Conservation (phyloP, 176 grass and related monocot species). For the Aegilops longissima region DNA sequence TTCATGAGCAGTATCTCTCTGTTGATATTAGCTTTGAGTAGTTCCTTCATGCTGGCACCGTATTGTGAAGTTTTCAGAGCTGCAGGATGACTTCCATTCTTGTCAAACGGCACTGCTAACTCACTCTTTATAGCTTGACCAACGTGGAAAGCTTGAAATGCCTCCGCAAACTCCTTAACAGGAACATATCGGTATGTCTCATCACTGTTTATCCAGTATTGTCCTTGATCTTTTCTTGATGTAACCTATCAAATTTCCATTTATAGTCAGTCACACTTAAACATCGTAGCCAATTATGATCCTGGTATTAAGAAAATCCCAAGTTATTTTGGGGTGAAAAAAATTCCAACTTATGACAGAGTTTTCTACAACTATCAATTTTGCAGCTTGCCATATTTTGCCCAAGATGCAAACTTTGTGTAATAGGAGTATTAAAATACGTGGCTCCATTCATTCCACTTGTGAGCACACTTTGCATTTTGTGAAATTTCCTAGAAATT, state of each 20-base stretch:
- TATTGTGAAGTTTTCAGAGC: constrained; percentile 63
- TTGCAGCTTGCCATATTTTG: not conserved
- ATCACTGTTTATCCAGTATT: constrained; percentile 68
- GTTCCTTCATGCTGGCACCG: constrained; percentile 56
- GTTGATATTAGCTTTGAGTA: constrained; percentile 62
- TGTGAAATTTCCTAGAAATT: not conserved
- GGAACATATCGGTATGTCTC: constrained; percentile 61
- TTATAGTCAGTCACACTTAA: not conserved
- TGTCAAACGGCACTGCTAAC: constrained; percentile 59
- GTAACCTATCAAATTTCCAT: constrained; percentile 50
- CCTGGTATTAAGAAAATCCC: not conserved
- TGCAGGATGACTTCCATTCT: constrained; percentile 60
- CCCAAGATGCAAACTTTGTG: not conserved
- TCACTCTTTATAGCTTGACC: constrained; percentile 45
- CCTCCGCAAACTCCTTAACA: constrained; percentile 67
- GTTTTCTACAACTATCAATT: not conserved
- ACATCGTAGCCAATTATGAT: not conserved
- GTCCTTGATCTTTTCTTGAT: constrained; percentile 78
- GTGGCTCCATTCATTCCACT: not conserved
- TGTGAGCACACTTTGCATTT: not conserved
- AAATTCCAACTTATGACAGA: not conserved
- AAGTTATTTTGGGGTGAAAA: not conserved
- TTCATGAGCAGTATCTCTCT: constrained; percentile 79
- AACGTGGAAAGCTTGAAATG: constrained; percentile 67
- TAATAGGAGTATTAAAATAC: not conserved